Base-by-base conservation (phyloP, 2,329 filamentous ascomycete genomes). In the Cercospora citrullina region DNA sequence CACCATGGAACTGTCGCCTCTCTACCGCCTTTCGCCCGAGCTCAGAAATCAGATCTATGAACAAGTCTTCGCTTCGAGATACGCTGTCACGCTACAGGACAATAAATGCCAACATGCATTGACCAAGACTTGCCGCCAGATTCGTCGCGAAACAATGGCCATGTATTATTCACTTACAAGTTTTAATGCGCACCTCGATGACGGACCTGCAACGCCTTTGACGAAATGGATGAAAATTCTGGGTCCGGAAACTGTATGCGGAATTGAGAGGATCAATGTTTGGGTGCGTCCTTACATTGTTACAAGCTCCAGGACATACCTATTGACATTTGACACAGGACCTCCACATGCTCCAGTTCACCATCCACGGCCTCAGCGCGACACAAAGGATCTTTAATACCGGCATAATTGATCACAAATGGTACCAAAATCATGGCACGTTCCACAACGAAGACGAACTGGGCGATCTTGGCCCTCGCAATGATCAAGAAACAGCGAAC, bases 171-270 rank as follows among this genome's bases (percentile, higher is more conserved):
- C 68, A 5, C 60, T 69, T 2, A 68, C 72, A 3, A 65, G 68
- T 5, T 73, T 75, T 65, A 76, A 76, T 36, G 74, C 74, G 14
- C 73, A 76, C 51, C 68, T 75, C 16, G 74, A 74, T 45, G 72
- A 75, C 36, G 72, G 73, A 5, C 73, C 73, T 2, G 62, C 69
- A 6, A 72, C 71, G 14, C 73, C 73, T 3, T 53, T 76, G 26
- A 66, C 68, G 2, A 62, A 55, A 3, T 76, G 74, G 73, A 62
- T 74, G 0, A 60, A 65, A 28, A 45, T 48, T 4, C 51, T 75
- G 0, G 73, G 72, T 9, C 66, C 60, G 18, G 64, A 72, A 10
- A 18, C 66, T 16, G 67, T 60, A 6, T 55, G 70, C 7, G 55
- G 67, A 18, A 66, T 76, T 2, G 39, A 68, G 7, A 69, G 73